A percentile compares a stretch with the other conserved stretches of the same genome.
Evolutionary conservation across 2,329 filamentous ascomycete species (phyloP).

Genomic region (Chrysoporthe cubensis): DNA sequence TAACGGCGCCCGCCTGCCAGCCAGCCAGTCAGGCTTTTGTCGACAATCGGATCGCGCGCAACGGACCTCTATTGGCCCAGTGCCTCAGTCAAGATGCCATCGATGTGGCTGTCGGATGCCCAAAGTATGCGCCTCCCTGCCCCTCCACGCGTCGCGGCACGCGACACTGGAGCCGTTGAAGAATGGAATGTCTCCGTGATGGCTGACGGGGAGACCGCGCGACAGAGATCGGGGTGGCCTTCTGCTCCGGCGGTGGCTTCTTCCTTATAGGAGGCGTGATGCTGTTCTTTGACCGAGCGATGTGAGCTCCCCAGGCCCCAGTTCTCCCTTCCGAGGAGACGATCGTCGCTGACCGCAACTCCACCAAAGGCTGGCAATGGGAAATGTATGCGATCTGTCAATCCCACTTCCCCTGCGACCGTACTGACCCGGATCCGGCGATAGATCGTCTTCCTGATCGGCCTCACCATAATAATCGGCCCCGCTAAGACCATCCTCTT

Average conservation of each 20-base stretch:
- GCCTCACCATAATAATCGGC: constrained; percentile 94
- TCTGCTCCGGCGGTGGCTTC: constrained; percentile 94
- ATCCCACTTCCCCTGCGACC: constrained; percentile 13
- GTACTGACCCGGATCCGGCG: constrained; percentile 26
- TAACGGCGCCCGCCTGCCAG: background rate
- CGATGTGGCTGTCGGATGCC: constrained; percentile 95
- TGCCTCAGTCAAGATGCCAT: constrained; percentile 63
- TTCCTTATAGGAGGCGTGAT: constrained; percentile 94
- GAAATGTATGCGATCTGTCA: constrained; percentile 67
- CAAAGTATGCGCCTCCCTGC: constrained; percentile 70
- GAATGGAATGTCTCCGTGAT: background rate
- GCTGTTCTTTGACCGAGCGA: constrained; percentile 96
- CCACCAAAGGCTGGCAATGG: constrained; percentile 82
- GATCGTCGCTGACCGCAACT: constrained; percentile 9
- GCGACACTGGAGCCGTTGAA: constrained; percentile 1
- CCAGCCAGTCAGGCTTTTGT: background rate
- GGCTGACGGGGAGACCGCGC: constrained; percentile 38
- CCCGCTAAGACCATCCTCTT: constrained; percentile 88
- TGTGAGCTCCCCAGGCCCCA: constrained; percentile 58
- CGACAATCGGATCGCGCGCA: background rate
- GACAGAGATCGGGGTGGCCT: constrained; percentile 92
- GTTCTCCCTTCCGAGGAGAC: constrained; percentile 2
- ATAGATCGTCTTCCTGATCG: constrained; percentile 96
- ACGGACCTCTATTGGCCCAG: background rate
- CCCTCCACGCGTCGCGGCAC: constrained; percentile 7